Conservation (phyloP, 2,329 filamentous ascomycete species). For the Colletotrichum spinosum region DNA sequence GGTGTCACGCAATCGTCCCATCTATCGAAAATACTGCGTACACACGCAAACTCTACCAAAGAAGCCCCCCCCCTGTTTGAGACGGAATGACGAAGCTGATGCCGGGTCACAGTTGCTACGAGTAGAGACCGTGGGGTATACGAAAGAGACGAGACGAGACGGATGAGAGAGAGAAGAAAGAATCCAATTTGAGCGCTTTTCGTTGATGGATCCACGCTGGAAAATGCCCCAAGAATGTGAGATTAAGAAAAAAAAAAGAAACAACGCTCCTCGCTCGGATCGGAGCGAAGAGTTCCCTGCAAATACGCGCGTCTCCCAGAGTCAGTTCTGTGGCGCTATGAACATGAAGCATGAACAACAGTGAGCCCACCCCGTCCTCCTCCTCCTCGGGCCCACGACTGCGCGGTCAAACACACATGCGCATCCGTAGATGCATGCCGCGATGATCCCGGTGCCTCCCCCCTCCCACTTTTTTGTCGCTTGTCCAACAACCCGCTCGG, state of each 20-base stretch:
- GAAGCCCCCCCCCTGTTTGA: conserved; percentile 7
- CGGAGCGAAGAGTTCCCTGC: conserved; percentile 21
- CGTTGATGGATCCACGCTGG: conserved; percentile 28
- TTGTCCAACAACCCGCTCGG: neutral
- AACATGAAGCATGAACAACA: conserved; percentile 32
- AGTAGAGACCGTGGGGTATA: conserved; percentile 28
- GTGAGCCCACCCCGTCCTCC: conserved; percentile 21
- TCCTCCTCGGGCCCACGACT: conserved; percentile 14
- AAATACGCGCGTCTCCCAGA: conserved; percentile 11
- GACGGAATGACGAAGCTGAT: conserved; percentile 1
- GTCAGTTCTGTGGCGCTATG: conserved; percentile 23
- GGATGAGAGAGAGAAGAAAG: conserved; percentile 3
- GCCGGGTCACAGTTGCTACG: neutral
- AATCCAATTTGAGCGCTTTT: conserved; percentile 19
- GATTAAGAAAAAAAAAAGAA: conserved; percentile 3
- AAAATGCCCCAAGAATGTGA: conserved; percentile 25
- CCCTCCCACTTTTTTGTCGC: neutral
- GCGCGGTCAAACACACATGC: conserved; percentile 8
- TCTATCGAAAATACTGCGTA: too few relatives aligned
- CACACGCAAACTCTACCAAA: neutral
- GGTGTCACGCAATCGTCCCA: too few relatives aligned
- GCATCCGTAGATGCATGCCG: conserved; percentile 19
- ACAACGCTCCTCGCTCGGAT: conserved; percentile 25
- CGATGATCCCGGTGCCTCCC: conserved; percentile 19
- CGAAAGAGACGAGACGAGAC: neutral